Evolutionary conservation across 257 asterid species (phyloP), one percentile per base, ranked within the genome.

Genomic region (Salvia splendens): DNA sequence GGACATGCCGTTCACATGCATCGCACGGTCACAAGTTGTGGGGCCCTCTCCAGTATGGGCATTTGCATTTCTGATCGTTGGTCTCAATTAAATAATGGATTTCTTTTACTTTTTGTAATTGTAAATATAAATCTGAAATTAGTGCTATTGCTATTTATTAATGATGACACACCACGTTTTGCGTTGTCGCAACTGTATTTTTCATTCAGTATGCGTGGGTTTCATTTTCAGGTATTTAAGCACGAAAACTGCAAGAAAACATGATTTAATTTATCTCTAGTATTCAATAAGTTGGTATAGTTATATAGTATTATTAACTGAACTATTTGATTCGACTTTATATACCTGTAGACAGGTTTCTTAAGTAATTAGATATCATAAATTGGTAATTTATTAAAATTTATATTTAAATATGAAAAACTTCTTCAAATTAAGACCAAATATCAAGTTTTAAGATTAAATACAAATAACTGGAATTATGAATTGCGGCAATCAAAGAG

Each of bases 1-100:
- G 78, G 73, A 68, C 92, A 91, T 86, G 95, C 77, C 86, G 83
- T 69, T 85, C 93, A 82, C 91, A 81, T 83, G 89, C 64, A 62
- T 68, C 45, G 76, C 88, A 77, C 86, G 80, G 81, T 83, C 92
- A 75, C 80, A 59, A 35, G 24, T 11, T 20, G 66, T 56, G 75
- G 78, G 75, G 58, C 74, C 71, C 79, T 63, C 12, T n/a, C 6
- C 24, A 48, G 30, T 20, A 60, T 70, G 74, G 64, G 68, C 8
- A 4, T 4, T 11, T 11, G 68, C 8, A 4, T 4, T 11, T 11
- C 41, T 10, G 12, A 5, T 55, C 12, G 30, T 32, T 53, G 59
- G 40, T 24, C n/a, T 28, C 8, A 51, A 17, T 8, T n/a, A 47
- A 47, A n/a, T 1, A 47, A n/a, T 47, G n/a, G 9, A 8, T 51